Conservation (phyloP, 192 early-diverging fungal species). For the Coemansia erecta region DNA sequence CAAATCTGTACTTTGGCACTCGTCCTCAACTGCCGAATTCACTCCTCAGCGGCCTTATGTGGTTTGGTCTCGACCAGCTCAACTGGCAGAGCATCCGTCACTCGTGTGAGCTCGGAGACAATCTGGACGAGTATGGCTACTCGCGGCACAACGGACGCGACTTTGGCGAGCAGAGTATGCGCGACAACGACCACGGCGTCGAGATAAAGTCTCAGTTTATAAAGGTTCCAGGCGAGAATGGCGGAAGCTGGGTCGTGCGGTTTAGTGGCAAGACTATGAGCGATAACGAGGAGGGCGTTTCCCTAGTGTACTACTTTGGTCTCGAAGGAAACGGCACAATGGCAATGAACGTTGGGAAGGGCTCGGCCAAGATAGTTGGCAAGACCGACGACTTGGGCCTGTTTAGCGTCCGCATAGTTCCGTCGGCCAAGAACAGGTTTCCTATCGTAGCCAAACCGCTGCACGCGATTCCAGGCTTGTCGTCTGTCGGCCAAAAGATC, state of each 20-base stretch:
- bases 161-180: conserved; percentile 67
- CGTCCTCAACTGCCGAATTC: conserved; percentile 72
- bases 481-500: conserved; percentile 3
- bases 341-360: conserved; percentile 37
- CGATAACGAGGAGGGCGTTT: conserved; percentile 48
- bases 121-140: conserved; percentile 80
- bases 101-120: conserved; percentile 86
- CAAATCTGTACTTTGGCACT: conserved; percentile 92
- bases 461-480: conserved; percentile 7
- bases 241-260: conserved; percentile 48
- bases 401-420: conserved; percentile 55
- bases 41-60: conserved; percentile 89
- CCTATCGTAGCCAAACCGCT: conserved; percentile 16
- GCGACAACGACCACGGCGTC: conserved; percentile 31
- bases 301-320: conserved; percentile 75
- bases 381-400: conserved; percentile 67
- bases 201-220: conserved; percentile 30
- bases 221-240: conserved; percentile 56
- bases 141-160: conserved; percentile 79
- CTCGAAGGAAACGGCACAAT: conserved; percentile 71
- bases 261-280: conserved; percentile 63
- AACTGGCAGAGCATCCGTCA: conserved; percentile 73
- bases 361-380: conserved; percentile 53
- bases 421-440: conserved; percentile 18
- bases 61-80: conserved; percentile 72